Base-by-base conservation (phyloP, 139 green algal species). In the Mychonastes homosphaera region DNA sequence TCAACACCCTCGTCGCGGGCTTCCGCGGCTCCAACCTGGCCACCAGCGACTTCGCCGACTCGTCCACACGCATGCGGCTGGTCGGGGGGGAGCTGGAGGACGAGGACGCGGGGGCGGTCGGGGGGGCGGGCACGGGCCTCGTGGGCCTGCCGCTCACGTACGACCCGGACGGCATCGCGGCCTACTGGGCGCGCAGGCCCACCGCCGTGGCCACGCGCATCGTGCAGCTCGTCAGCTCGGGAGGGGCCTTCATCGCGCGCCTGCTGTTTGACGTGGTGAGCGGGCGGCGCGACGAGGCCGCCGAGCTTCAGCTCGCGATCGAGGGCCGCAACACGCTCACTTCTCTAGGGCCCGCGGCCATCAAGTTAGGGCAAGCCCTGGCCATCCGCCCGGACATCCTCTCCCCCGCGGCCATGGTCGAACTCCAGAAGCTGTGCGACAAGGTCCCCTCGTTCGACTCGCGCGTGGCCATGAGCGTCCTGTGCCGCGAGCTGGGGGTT, bases 381-480 rank as follows among this genome's bases (percentile, higher is more conserved):
- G 88, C 78, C 46, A 98, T 99, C 70, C 79, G 92, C 5, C 92
- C 92, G 15, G 92, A 99, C 75, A 58, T 99, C 16, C 83, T 99
- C 27, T 89, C 77, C 3, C 92, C 92, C 15, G 81, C 85, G 3
- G 92, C 92, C 28, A 99, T 99, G 92, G 81, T 79, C 52, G 92
- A 99, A 80, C 76, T 99, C 64, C 92, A 99, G 77, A 95, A 96
- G 80, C 82, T 99, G 48, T 99, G 92, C 71, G 92, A 99, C 79
- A 99, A 99, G 75, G 91, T 97, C 56, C 89, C 89, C 21, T 80
- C 56, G 56, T 96, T 89, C 36, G 79, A 91, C 70, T 85, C 33
- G 45, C 51, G 45, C 12, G 46, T 75, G 15, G 72, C 72, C 32
- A 79, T 79, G 72, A 58, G 75, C 66, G 72, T 79, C 10, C 43